phyloP scores from a whole-genome alignment of 192 early-diverging fungal species.

The Pilaira anomala region DNA sequence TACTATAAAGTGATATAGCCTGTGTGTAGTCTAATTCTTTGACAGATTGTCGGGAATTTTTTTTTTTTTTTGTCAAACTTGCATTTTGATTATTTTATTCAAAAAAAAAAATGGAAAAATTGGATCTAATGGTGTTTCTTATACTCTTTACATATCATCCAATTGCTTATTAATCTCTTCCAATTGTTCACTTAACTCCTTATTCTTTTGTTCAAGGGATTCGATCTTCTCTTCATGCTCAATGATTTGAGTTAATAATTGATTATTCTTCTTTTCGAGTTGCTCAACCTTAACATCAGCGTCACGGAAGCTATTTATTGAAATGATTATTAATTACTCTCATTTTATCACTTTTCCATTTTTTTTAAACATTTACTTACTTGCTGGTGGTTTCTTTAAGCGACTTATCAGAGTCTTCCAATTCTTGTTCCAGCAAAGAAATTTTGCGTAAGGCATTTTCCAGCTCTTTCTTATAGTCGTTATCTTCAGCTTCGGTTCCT shows the following conservation, averaged over 20 bases:
- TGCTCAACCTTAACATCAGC: constrained; percentile 83
- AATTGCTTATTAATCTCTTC: constrained; percentile 71
- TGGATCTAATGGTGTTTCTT: neutral
- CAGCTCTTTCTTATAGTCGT: constrained; percentile 25
- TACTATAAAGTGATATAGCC: too few relatives aligned
- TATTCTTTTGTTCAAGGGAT: constrained; percentile 63
- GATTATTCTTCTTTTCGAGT: constrained; percentile 80
- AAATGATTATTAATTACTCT: neutral
- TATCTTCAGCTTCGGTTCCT: constrained; percentile 26
- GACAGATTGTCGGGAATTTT: too few relatives aligned
- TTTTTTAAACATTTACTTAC: too few relatives aligned
- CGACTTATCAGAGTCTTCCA: constrained; percentile 51
- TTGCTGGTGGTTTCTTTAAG: constrained; percentile 46
- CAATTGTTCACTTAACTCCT: constrained; percentile 63
- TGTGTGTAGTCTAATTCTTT: too few relatives aligned
- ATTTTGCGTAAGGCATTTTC: constrained; percentile 39
- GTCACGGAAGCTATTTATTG: constrained; percentile 51
- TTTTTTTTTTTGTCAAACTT: too few relatives aligned
- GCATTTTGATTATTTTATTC: too few relatives aligned
- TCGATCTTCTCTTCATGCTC: constrained; percentile 73
- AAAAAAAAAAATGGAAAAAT: neutral
- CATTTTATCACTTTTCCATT: too few relatives aligned
- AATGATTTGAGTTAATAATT: constrained; percentile 67
- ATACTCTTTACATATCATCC: constrained; percentile 65
- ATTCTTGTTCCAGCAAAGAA: constrained; percentile 43